Percentiles rank a stretch among this genome's conserved stretches.
These are phyloP conservation scores for Penicillium psychrosexuale DNA, from an alignment of 2,329 filamentous ascomycete species.

Conservation along the genomic window DNA sequence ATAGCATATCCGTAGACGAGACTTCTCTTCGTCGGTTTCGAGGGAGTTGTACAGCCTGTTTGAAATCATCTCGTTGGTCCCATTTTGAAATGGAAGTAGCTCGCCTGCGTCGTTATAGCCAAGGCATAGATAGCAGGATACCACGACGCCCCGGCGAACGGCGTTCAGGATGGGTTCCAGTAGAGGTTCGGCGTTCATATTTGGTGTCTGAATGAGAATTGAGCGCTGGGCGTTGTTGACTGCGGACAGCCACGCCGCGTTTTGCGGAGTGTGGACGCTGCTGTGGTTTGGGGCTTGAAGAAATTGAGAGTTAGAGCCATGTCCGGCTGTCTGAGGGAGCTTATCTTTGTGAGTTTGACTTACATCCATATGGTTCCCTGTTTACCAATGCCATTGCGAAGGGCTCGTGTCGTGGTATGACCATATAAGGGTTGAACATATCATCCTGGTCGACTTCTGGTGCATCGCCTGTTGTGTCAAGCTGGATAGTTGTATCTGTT, in stretches of 20 bases:
- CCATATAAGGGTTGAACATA: conserved; percentile 65
- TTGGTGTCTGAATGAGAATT: conserved; percentile 77
- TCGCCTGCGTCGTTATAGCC: conserved; percentile 79
- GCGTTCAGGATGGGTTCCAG: conserved; percentile 63
- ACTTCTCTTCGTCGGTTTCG: conserved; percentile 49
- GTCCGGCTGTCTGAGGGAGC: too few relatives aligned
- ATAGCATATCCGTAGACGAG: conserved; percentile 60
- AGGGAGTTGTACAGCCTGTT: conserved; percentile 58
- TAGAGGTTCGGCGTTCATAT: conserved; percentile 69
- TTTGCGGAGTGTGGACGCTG: conserved; percentile 66
- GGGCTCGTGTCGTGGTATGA: conserved; percentile 51
- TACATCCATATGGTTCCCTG: conserved; percentile 61
- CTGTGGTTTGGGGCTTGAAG: conserved; percentile 54
- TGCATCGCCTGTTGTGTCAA: conserved; percentile 51
- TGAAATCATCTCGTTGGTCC: conserved; percentile 70
- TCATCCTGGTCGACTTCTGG: conserved; percentile 53
- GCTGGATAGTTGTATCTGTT: conserved; percentile 54
- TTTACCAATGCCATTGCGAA: conserved; percentile 72
- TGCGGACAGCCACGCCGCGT: conserved; percentile 69
- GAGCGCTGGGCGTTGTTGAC: conserved; percentile 60
- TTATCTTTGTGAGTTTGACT: conserved; percentile 6
- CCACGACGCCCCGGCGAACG: conserved; percentile 63
- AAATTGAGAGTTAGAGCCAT: neutral
- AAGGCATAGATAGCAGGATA: conserved; percentile 69
- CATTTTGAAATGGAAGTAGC: conserved; percentile 70